These are phyloP conservation scores for Penicillium oxalicum DNA, from an alignment of 2,329 filamentous ascomycete genomes.

Conservation along the genomic window DNA sequence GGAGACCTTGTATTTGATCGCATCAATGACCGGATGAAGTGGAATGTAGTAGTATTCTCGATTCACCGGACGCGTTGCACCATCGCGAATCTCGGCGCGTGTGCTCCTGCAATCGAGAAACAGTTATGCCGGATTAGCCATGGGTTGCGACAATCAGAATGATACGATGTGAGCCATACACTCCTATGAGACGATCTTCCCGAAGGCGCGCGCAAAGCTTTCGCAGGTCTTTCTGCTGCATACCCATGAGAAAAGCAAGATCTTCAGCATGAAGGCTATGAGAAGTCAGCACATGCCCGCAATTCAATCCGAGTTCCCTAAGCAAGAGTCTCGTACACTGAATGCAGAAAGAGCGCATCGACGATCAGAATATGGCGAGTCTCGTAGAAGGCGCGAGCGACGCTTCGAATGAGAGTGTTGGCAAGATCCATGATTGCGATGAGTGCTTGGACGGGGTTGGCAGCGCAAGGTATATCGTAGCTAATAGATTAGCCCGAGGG, in stretches of 20 bases:
- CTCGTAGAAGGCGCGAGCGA: conserved; percentile 79
- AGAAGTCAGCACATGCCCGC: conserved; percentile 12
- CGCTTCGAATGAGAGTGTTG: conserved; percentile 76
- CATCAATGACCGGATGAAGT: conserved; percentile 88
- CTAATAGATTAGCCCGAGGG: background rate
- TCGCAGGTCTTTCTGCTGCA: conserved; percentile 86
- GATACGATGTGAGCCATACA: conserved; percentile 49
- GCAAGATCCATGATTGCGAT: conserved; percentile 54
- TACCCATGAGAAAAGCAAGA: conserved; percentile 75
- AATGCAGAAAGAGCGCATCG: conserved; percentile 71
- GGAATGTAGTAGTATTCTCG: conserved; percentile 97
- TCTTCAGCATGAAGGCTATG: conserved; percentile 74
- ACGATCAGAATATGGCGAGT: conserved; percentile 76
- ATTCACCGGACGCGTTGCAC: conserved; percentile 73
- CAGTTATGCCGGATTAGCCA: conserved; percentile 9
- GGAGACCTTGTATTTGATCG: conserved; percentile 90
- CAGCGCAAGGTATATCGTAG: background rate
- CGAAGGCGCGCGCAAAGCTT: conserved; percentile 79
- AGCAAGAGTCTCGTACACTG: conserved; percentile 48
- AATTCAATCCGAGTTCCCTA: background rate
- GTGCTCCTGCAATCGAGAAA: conserved; percentile 50
- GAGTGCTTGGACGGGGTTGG: background rate
- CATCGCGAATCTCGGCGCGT: conserved; percentile 71
- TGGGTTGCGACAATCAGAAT: background rate
- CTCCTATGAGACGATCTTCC: conserved; percentile 77